phyloP scores from a whole-genome alignment of 2,329 filamentous ascomycete species.

The Stagonosporopsis cucurbitacearum region DNA sequence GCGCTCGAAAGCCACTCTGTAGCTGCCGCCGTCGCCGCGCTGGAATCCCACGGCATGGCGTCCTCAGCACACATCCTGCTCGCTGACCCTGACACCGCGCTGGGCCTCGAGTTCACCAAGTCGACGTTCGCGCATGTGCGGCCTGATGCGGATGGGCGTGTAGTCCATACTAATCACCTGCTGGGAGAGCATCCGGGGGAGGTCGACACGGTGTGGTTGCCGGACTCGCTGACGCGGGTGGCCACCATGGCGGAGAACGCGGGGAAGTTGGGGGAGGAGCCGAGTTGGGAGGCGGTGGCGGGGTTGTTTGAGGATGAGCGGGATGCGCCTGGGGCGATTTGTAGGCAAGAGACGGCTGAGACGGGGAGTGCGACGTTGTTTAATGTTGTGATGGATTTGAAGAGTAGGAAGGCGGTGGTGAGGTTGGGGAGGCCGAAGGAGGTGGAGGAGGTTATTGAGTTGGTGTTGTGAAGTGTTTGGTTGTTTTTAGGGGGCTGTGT shows the following conservation, averaged over 20 bases:
- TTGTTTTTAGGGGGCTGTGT: no score
- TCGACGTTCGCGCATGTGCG: slow-evolving; percentile 40
- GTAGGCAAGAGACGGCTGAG: slow-evolving; percentile 31
- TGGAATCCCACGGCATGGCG: slow-evolving; percentile 59
- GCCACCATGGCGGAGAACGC: slow-evolving; percentile 47
- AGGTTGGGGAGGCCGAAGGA: slow-evolving; percentile 42
- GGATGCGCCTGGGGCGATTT: slow-evolving; percentile 48
- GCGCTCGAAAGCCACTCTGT: slow-evolving; percentile 61
- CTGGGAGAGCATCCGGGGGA: slow-evolving; percentile 49
- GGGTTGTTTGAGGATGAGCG: slow-evolving; percentile 52
- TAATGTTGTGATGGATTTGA: slow-evolving; percentile 48
- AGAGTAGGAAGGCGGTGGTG: slow-evolving; percentile 37
- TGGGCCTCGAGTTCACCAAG: slow-evolving; percentile 59
- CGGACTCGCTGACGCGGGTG: slow-evolving; percentile 50
- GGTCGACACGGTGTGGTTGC: slow-evolving; percentile 51
- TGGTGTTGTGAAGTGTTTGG: slow-evolving; percentile 31
- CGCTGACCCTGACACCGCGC: slow-evolving; percentile 55
- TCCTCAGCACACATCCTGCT: slow-evolving; percentile 62
- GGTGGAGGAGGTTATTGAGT: slow-evolving; percentile 32
- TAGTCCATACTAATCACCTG: slow-evolving; percentile 56
- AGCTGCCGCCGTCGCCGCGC: slow-evolving; percentile 53
- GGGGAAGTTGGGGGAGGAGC: slow-evolving; percentile 26
- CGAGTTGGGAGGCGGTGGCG: slow-evolving; percentile 39
- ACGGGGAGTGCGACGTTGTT: slow-evolving; percentile 45
- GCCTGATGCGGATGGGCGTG: slow-evolving; percentile 42